Base-by-base conservation (phyloP, 176 grass and related monocot species). In the Bolboschoenus planiculmis region DNA sequence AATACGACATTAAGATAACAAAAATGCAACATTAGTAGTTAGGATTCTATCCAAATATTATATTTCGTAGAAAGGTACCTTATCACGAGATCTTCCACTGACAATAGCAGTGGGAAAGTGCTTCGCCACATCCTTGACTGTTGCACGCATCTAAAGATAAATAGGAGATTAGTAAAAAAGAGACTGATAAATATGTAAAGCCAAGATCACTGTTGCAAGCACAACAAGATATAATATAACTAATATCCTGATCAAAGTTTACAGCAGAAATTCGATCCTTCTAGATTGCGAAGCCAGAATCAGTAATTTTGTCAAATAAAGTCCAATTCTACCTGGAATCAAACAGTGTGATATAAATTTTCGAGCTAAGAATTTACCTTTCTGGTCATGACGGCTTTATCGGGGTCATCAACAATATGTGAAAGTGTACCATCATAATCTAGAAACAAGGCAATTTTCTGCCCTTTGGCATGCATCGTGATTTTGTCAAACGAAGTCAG, bases 31-130 rank as follows among this genome's bases (percentile, higher is more conserved):
- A 24, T 24, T 35, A 71, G 11, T 14, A 81, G 20, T 35, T 16
- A 47, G n/a, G 27, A 81, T 39, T 34, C 39, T 3, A 80, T 71
- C n/a, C 0, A 76, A 42, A 75, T 29, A 75, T 31, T 30, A 51
- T 43, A 47, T 29, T 50, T 31, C 13, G 62, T 80, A 20, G 3
- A 83, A 44, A 11, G 7, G 3, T 70, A 95, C 96, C 92, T 99
- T 99, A 50, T 91, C 84, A 42, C 96, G 92, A 65, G 89, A 93
- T 30, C 96, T 91, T 93, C 96, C 96, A 50, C 96, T 99, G 79
- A 99, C 90, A 42, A 99, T 93, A 76, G 96, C 92, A 3, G 92
- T 91, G 2, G 96, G 92, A 81, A 99, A 91, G 57, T 86, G 82
- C 70, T 88, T 99, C 10, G 96, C 87, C 29, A 88, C 91, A 40